These are phyloP conservation scores for Neofusicoccum sp. DNA, from an alignment of 2,329 filamentous ascomycete genomes.

Conservation along the genomic window DNA sequence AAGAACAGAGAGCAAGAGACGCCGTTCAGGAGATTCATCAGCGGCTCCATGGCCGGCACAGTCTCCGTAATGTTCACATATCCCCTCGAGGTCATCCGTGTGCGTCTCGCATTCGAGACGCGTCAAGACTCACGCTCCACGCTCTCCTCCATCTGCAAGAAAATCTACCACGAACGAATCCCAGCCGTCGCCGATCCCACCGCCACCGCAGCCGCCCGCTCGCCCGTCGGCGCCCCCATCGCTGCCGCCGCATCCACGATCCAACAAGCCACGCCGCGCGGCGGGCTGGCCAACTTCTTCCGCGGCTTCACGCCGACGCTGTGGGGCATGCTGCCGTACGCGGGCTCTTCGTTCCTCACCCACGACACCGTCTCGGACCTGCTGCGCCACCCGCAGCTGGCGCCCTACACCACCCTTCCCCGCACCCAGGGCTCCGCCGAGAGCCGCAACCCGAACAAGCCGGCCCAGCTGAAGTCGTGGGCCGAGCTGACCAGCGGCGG, in stretches of 20 bases:
- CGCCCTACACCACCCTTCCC: constrained; percentile 72
- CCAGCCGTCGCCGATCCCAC: constrained; percentile 28
- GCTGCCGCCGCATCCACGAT: constrained; percentile 44
- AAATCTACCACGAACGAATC: constrained; percentile 78
- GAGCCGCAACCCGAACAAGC: constrained; percentile 50
- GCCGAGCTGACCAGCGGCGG: constrained; percentile 85
- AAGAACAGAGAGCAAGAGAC: constrained; percentile 72
- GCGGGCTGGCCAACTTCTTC: constrained; percentile 87
- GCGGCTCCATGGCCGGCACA: constrained; percentile 75
- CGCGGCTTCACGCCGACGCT: constrained; percentile 88
- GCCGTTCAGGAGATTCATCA: constrained; percentile 68
- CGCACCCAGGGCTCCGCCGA: constrained; percentile 44
- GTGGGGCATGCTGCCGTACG: constrained; percentile 94
- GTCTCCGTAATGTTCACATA: constrained; percentile 96
- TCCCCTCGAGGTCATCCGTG: constrained; percentile 86
- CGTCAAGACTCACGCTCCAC: constrained; percentile 69
- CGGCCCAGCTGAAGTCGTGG: constrained; percentile 74
- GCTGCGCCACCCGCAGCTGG: constrained; percentile 67
- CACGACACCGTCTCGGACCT: constrained; percentile 88
- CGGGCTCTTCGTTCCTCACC: constrained; percentile 90
- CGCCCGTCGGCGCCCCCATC: constrained; percentile 44
- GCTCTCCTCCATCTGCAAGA: constrained; percentile 71
- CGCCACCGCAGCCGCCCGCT: constrained; percentile 20
- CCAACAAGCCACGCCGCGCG: constrained; percentile 56
- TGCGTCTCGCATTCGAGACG: constrained; percentile 93